phyloP scores from a whole-genome alignment of 1,284 basidiomycete genomes.

The Cutaneotrichosporon spelunceum region DNA sequence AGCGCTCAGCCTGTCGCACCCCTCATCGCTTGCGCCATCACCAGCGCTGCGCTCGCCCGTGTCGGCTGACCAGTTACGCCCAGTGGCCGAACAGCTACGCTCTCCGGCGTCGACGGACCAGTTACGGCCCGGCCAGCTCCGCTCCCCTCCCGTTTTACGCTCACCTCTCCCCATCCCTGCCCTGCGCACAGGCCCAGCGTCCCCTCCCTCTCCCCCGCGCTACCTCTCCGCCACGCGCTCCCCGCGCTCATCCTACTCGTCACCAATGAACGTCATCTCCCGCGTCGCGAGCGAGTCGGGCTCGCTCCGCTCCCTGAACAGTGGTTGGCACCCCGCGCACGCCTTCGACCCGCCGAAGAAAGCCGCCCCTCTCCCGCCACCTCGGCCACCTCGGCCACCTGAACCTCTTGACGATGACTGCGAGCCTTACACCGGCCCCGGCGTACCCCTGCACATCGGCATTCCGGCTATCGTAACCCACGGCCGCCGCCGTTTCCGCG shows the following conservation, averaged over 20 bases:
- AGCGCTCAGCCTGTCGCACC: no score
- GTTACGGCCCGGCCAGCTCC: neutral
- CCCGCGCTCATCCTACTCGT: neutral
- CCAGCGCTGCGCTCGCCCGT: neutral
- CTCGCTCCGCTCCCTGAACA: constrained; percentile 4
- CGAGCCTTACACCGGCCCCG: constrained; percentile 43
- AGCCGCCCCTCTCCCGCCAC: constrained; percentile 2
- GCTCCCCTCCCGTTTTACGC: neutral
- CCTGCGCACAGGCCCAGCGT: neutral
- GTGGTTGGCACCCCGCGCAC: constrained; percentile 36
- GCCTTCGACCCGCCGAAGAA: constrained; percentile 44
- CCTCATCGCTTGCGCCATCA: neutral
- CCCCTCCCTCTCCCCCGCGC: neutral
- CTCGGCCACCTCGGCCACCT: constrained; percentile 17
- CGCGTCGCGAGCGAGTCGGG: constrained; percentile 15
- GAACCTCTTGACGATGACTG: constrained; percentile 27
- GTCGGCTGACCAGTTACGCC: neutral
- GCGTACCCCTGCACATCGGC: constrained; percentile 75
- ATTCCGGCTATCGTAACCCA: constrained; percentile 87
- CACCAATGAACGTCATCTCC: constrained; percentile 1
- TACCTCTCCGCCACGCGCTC: neutral
- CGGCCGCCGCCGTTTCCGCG: constrained; percentile 76
- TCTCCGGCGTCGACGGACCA: constrained; percentile 1
- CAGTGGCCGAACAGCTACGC: neutral
- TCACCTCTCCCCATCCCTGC: neutral